phyloP scores from a whole-genome alignment of 306 rosid genomes.

The Cucurbita argyrosperma region DNA sequence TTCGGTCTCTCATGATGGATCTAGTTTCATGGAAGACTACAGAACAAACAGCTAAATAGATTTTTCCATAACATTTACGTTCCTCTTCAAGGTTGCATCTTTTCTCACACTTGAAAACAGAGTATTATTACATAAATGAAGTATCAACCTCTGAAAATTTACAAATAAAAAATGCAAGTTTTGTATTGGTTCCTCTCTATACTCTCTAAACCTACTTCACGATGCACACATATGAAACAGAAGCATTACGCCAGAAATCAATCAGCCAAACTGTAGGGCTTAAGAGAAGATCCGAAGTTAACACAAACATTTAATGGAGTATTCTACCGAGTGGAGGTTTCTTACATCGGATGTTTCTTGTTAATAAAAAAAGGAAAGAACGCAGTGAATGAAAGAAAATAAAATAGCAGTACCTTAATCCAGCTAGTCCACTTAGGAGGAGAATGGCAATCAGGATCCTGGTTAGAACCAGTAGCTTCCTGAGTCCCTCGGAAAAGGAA shows the following conservation, averaged over 20 bases:
- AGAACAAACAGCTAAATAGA: background rate
- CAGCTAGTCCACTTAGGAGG: conserved; percentile 37
- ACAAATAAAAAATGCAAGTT: background rate
- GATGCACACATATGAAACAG: background rate
- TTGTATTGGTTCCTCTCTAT: background rate
- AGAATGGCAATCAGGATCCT: conserved; percentile 38
- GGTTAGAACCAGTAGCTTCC: conserved; percentile 60
- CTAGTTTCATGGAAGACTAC: background rate
- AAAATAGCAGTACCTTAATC: conserved; percentile 6
- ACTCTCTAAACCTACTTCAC: background rate
- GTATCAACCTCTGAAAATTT: background rate
- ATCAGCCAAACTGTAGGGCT: background rate
- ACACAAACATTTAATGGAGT: background rate
- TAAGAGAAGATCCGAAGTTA: background rate
- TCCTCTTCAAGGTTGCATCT: background rate
- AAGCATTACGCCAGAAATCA: background rate
- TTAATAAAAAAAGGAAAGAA: background rate
- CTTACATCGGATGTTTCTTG: background rate
- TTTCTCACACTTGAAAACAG: background rate
- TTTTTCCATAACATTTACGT: background rate
- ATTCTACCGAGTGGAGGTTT: background rate
- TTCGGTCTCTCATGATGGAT: background rate
- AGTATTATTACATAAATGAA: background rate
- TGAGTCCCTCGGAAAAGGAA: conserved; percentile 38
- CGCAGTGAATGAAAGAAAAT: background rate